Evolutionary conservation across 805 yeast genomes (phyloP).

Genomic region (Ogataea trehalophila): DNA sequence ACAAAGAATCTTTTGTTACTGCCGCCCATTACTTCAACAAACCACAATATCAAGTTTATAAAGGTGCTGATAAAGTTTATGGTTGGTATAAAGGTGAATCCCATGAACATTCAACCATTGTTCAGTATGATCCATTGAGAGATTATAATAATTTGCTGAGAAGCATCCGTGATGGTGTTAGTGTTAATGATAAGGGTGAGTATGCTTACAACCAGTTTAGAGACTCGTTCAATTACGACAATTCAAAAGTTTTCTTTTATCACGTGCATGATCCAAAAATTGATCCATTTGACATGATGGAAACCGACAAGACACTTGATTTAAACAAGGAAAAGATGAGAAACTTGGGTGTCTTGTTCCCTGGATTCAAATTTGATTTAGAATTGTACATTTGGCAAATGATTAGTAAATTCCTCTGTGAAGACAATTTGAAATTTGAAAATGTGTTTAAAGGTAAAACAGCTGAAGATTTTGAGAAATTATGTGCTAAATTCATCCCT

Average conservation of each 20-base stretch:
- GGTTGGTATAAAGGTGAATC: slow-evolving; percentile 16
- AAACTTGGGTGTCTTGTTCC: slow-evolving; percentile 23
- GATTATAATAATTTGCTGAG: slow-evolving; percentile 19
- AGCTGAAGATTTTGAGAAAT: background rate
- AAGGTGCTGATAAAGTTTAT: slow-evolving; percentile 21
- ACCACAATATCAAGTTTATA: slow-evolving; percentile 45
- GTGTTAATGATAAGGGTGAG: slow-evolving; percentile 1
- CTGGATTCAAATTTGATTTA: slow-evolving; percentile 18
- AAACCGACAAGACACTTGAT: slow-evolving; percentile 15
- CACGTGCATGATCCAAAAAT: slow-evolving; percentile 49
- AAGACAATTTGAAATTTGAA: background rate
- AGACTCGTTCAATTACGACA: slow-evolving; percentile 12
- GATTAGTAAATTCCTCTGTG: slow-evolving; percentile 16
- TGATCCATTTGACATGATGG: slow-evolving; percentile 38
- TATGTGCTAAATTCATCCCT: slow-evolving; percentile 7
- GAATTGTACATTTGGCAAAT: slow-evolving; percentile 26
- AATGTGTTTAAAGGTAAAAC: background rate
- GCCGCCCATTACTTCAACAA: slow-evolving; percentile 48
- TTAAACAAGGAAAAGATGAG: slow-evolving; percentile 14
- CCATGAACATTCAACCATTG: slow-evolving; percentile 15
- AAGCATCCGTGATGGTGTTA: background rate
- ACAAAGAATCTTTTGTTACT: slow-evolving; percentile 67
- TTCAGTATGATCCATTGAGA: slow-evolving; percentile 27
- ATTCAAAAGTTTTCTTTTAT: slow-evolving; percentile 26
- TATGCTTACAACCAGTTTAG: slow-evolving; percentile 5